Conservation (phyloP, 2,329 filamentous ascomycete genomes). For the Xylaria polymorpha region DNA sequence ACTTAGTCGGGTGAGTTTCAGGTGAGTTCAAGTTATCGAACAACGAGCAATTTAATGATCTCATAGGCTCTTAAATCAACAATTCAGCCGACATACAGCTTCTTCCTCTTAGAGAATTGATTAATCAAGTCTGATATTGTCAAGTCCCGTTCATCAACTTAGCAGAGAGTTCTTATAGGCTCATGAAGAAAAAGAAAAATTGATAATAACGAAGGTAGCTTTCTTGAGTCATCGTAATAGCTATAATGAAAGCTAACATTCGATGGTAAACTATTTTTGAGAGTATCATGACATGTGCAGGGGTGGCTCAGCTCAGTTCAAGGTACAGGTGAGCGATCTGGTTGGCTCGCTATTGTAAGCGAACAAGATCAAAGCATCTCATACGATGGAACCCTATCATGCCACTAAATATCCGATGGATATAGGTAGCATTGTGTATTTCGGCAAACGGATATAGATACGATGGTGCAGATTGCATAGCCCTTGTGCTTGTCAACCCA, state of each 20-base stretch:
- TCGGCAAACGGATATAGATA: slow-evolving; percentile 6
- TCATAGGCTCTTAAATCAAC: background rate
- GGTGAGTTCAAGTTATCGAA: background rate
- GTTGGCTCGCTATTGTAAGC: slow-evolving; percentile 18
- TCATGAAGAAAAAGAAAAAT: background rate
- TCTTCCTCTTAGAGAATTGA: background rate
- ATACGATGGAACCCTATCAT: background rate
- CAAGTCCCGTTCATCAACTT: background rate
- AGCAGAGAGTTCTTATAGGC: background rate
- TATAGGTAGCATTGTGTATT: slow-evolving; percentile 12
- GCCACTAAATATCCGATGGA: slow-evolving; percentile 1
- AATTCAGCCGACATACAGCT: background rate
- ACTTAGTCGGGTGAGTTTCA: background rate
- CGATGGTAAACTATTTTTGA: background rate
- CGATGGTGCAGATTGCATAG: background rate
- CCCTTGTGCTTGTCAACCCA: background rate
- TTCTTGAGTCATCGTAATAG: background rate
- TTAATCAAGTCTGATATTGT: background rate
- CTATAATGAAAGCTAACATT: background rate
- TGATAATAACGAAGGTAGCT: background rate
- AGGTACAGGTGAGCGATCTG: background rate
- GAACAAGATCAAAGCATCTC: background rate
- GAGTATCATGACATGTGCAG: background rate
- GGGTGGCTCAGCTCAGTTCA: slow-evolving; percentile 12
- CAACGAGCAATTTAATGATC: background rate